Conservation (phyloP, 345 rosid species). For the Triadica sebifera region DNA sequence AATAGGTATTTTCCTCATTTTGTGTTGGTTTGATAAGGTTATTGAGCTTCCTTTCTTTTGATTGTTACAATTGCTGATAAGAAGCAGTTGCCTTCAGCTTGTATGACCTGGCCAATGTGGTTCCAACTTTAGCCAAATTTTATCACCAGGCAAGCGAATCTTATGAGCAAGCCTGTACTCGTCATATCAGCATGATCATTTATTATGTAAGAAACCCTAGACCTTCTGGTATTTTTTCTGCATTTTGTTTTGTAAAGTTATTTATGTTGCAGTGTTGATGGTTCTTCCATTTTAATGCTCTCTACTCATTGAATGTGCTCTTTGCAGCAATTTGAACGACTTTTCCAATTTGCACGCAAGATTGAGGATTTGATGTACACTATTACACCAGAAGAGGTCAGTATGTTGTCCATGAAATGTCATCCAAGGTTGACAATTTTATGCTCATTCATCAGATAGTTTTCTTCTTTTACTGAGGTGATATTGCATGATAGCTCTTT, state of each 20-base stretch:
- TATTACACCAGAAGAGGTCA: conserved; percentile 91
- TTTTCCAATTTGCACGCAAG: conserved; percentile 86
- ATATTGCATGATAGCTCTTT: neutral
- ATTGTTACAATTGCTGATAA: conserved; percentile 25
- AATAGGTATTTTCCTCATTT: conserved; percentile 51
- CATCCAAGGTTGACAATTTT: conserved; percentile 9
- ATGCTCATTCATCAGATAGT: neutral
- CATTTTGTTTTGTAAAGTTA: neutral
- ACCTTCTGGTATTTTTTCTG: neutral
- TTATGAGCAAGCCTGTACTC: conserved; percentile 96
- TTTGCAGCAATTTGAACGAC: conserved; percentile 90
- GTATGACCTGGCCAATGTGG: conserved; percentile 95
- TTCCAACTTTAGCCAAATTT: conserved; percentile 94
- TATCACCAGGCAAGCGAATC: conserved; percentile 99
- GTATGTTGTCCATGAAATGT: conserved; percentile 15
- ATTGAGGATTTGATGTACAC: conserved; percentile 95
- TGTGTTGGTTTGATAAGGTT: no score
- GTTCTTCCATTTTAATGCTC: neutral
- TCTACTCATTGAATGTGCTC: neutral
- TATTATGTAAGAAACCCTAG: conserved; percentile 63
- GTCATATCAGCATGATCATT: conserved; percentile 93
- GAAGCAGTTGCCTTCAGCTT: conserved; percentile 55
- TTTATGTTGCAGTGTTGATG: neutral
- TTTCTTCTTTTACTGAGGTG: neutral
- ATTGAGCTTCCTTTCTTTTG: neutral